Evolutionary conservation across 306 rosid species (phyloP).

Genomic region (Cucumis hystrix): DNA sequence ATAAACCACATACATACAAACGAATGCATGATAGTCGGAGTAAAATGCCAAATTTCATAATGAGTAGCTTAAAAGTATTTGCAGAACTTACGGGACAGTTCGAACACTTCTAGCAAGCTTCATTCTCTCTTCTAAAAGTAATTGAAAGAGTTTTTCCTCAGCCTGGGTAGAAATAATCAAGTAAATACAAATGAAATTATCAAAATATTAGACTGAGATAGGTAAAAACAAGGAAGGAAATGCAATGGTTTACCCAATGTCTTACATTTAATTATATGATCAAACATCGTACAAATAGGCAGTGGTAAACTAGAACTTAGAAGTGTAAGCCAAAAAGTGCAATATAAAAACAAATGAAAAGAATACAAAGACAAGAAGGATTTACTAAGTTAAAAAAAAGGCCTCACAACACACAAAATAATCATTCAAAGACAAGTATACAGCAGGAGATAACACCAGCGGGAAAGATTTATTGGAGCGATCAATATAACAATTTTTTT

Average conservation of each 20-base stretch:
- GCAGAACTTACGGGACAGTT: conserved; percentile 63
- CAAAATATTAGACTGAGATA: neutral
- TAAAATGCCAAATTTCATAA: neutral
- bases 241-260: neutral
- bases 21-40: neutral
- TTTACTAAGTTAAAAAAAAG: neutral
- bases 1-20: neutral
- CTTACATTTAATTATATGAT: neutral
- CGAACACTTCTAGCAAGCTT: conserved; percentile 60
- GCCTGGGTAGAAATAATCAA: conserved; percentile 25
- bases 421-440: neutral
- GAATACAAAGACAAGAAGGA: neutral
- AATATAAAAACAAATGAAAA: neutral
- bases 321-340: neutral
- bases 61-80: neutral
- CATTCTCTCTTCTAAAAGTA: conserved; percentile 82
- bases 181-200: neutral
- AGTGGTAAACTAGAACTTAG: neutral
- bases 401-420: neutral
- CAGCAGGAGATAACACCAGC: neutral
- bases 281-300: neutral
- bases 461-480: neutral
- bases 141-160: conserved; percentile 45
- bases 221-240: neutral
- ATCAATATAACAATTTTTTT: neutral